Evolutionary conservation across 176 grass and related monocot species (phyloP).

Genomic region (Carex scoparia): DNA sequence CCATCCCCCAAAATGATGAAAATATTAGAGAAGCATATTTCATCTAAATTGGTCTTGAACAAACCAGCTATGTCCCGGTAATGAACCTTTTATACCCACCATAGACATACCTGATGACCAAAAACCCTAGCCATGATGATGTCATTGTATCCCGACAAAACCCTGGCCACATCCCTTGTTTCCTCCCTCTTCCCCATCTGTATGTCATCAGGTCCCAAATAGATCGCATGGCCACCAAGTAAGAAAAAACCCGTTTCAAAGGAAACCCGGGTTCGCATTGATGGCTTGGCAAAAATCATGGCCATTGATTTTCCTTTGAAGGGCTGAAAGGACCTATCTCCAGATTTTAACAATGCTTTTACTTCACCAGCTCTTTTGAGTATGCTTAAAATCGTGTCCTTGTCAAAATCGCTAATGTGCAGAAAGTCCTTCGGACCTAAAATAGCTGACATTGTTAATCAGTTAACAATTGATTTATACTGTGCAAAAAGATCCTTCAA

Average conservation of each 20-base stretch:
- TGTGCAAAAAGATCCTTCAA: not conserved
- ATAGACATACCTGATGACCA: conserved; percentile 56
- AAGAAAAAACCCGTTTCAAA: conserved; percentile 96
- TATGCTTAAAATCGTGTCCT: conserved; percentile 78
- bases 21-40: not conserved
- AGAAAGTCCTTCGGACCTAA: conserved; percentile 73
- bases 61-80: not conserved
- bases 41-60: not conserved
- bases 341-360: conserved; percentile 74
- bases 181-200: conserved; percentile 99
- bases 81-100: not conserved
- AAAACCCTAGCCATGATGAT: conserved; percentile 96
- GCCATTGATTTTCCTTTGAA: conserved; percentile 98
- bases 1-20: not conserved
- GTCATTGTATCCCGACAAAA: conserved; percentile 91
- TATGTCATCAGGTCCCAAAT: conserved; percentile 91
- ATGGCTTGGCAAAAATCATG: conserved; percentile 97
- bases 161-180: conserved; percentile 90
- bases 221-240: conserved; percentile 91
- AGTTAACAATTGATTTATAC: not conserved
- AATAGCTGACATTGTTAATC: conserved; percentile 37
- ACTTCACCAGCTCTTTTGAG: conserved; percentile 74
- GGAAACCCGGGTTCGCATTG: conserved; percentile 94
- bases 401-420: conserved; percentile 91
- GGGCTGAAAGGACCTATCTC: conserved; percentile 77